Conservation (phyloP, 306 rosid species). For the Trifolium fragiferum region DNA sequence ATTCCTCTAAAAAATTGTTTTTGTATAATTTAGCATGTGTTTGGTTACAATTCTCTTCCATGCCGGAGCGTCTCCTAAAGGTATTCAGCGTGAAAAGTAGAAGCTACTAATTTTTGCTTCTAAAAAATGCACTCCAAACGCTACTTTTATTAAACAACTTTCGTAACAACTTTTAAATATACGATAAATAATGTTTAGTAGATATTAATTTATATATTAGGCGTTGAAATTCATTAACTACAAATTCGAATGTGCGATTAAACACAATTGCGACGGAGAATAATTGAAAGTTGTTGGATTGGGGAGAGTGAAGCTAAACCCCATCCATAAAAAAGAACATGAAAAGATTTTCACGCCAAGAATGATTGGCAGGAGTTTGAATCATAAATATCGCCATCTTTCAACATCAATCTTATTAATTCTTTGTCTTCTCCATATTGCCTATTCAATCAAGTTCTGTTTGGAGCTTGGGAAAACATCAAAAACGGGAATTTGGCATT, state of each 20-base stretch:
- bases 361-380: conserved; percentile 67
- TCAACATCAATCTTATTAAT: conserved; percentile 67
- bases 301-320: neutral
- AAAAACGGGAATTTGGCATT: conserved; percentile 60
- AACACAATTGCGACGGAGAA: neutral
- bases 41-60: too few relatives aligned
- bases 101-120: too few relatives aligned
- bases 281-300: conserved; percentile 6
- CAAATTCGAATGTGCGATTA: neutral
- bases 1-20: neutral
- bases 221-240: too few relatives aligned
- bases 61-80: too few relatives aligned
- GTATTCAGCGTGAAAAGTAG: too few relatives aligned
- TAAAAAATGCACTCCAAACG: too few relatives aligned
- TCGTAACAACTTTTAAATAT: too few relatives aligned
- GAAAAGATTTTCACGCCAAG: conserved; percentile 43
- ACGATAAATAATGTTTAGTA: too few relatives aligned
- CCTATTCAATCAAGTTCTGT: conserved; percentile 46
- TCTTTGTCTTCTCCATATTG: conserved; percentile 61
- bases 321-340: conserved; percentile 50
- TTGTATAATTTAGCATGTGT: too few relatives aligned
- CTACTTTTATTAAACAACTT: too few relatives aligned
- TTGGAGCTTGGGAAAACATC: conserved; percentile 61
- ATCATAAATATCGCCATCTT: conserved; percentile 60
- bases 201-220: too few relatives aligned